Conservation (phyloP, 345 rosid species). For the Lagerstroemia speciosa region DNA sequence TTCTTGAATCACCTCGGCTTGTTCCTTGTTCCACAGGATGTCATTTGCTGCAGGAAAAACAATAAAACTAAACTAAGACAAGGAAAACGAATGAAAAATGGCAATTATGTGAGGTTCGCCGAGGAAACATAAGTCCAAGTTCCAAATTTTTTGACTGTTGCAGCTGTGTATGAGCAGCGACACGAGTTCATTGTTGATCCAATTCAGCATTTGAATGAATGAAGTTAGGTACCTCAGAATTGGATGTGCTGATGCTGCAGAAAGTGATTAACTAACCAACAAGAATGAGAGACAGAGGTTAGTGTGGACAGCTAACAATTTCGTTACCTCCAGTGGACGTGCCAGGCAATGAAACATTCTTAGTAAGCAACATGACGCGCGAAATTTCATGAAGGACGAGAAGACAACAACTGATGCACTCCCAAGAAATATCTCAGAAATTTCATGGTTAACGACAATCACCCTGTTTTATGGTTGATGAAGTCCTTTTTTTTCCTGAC, state of each 20-base stretch:
- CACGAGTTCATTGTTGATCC: no score
- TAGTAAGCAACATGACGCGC: background rate
- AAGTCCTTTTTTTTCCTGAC: no score
- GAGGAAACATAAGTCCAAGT: background rate
- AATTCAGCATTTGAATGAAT: no score
- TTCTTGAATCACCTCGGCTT: slow-evolving; percentile 65
- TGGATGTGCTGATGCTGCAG: background rate
- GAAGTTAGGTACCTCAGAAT: background rate
- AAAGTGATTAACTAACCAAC: background rate
- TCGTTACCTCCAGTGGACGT: background rate
- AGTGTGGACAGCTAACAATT: background rate
- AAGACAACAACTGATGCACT: no score
- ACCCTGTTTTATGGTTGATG: background rate
- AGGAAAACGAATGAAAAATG: background rate
- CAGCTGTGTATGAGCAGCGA: slow-evolving; percentile 3
- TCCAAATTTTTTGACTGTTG: slow-evolving; percentile 4
- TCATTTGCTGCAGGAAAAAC: slow-evolving; percentile 70
- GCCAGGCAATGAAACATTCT: background rate
- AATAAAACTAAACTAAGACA: background rate
- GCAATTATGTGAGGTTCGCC: no score
- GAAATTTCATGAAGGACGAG: background rate
- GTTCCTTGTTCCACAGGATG: slow-evolving; percentile 75
- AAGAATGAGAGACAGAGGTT: background rate
- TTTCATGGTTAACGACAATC: background rate
- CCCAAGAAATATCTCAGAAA: background rate